A percentile compares a stretch with the other conserved stretches of the same genome.
Evolutionary conservation across 352 stramenopile genomes (phyloP).

Genomic region (Pythium volutum): DNA sequence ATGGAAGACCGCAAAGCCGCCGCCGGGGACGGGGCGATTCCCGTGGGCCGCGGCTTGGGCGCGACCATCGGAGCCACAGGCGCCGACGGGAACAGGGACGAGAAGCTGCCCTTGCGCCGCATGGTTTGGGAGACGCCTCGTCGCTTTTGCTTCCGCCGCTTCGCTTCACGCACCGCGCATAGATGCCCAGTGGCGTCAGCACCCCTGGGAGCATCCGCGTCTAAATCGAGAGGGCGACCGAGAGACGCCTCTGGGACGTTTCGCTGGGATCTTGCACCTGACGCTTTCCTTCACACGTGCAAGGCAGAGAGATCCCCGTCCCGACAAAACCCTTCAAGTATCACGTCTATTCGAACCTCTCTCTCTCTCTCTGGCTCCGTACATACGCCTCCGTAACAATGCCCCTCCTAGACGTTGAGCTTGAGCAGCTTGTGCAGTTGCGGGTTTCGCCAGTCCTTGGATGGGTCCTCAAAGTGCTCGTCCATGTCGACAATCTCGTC

Average conservation of each 20-base stretch:
- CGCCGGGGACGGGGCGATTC: neutral
- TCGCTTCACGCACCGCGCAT: neutral
- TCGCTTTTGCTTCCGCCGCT: neutral
- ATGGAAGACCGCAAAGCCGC: constrained; percentile 8
- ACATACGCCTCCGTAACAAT: neutral
- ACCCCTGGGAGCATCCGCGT: too few species aligned
- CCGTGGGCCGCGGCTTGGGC: too few species aligned
- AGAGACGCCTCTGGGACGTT: constrained; percentile 1
- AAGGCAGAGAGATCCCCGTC: neutral
- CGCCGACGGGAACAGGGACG: constrained; percentile 1
- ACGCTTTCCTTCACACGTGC: neutral
- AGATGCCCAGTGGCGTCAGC: neutral
- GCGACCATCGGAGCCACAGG: neutral
- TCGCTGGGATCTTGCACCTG: neutral
- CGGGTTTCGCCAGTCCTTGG: constrained; percentile 76
- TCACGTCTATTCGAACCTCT: constrained; percentile 12
- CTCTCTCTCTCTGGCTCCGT: neutral
- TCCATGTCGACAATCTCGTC: constrained; percentile 67
- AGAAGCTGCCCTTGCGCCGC: constrained; percentile 21
- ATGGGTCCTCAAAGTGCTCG: constrained; percentile 68
- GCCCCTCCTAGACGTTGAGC: constrained; percentile 57
- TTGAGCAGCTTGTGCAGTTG: constrained; percentile 64
- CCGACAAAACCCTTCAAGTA: neutral
- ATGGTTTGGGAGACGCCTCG: neutral
- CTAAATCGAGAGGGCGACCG: constrained; percentile 18